Base-by-base conservation (phyloP, 129 eudicot genomes). In the Lactuca sativa region DNA sequence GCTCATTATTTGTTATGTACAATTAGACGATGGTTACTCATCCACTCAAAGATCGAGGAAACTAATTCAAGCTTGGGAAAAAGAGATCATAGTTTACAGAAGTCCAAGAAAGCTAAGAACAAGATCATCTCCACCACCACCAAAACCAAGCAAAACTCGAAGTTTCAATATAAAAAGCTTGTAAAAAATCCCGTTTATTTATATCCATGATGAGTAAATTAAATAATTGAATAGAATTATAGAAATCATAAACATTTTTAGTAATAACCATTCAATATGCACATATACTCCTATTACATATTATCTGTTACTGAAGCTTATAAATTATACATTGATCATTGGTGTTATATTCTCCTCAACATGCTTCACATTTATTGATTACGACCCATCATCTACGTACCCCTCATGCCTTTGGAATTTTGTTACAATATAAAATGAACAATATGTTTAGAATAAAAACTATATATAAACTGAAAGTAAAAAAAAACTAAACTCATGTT, bases 101-200 rank as follows among this genome's bases (percentile, higher is more conserved):
- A 66, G 25, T 32, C 32, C 14, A 66, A 66, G 71, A 48, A 48
- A n/a, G 21, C 71, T 66, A 31, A 66, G 71, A 66, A 66, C 11
- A 14, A 14, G 4, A 17, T 18, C 36, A 48, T 30, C 71, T 30
- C 71, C 71, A 66, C 71, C 71, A 15, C 2, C 71, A 32, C 71
- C 71, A 7, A 66, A 66, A 12, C 71, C 44, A 8, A 40, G 71
- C 25, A 66, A 66, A 49, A 49, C 43, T 48, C 57, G 59, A 32
- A 12, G 6, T 48, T 37, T 38, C n/a, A 65, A 6, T 12, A 13
- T 12, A 59, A 59, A 59, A 31, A 59, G 37, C 16, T 10, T 21
- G 52, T 47, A 47, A 47, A 8, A 3, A 9, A 8, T 47, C 12
- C 52, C 4, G 13, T 43, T 47, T n/a, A 10, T 47, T 43, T 43